Conservation (phyloP, 2,329 filamentous ascomycete genomes). For the Dichotomopilus funicola region DNA sequence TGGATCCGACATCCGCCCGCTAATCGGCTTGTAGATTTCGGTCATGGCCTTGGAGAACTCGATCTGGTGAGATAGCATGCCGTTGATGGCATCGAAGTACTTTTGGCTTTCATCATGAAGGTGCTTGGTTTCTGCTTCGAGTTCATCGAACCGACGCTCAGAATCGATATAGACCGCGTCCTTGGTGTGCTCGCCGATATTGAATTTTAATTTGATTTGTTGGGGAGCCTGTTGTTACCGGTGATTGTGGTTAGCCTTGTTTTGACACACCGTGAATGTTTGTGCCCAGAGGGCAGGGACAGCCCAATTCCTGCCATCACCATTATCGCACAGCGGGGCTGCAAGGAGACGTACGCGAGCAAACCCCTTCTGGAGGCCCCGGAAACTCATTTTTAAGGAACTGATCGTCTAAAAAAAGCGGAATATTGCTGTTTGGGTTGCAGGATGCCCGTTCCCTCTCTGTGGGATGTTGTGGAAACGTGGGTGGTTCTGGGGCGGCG, state of each 20-base stretch:
- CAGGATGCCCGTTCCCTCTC: not conserved
- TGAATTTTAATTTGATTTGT: constrained; percentile 85
- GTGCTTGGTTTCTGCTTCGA: constrained; percentile 93
- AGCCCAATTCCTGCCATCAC: not conserved
- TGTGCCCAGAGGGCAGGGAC: not conserved
- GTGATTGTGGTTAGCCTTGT: not conserved
- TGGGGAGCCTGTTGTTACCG: constrained; percentile 65
- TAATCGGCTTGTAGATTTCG: constrained; percentile 97
- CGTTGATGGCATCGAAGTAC: constrained; percentile 96
- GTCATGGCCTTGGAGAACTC: constrained; percentile 94
- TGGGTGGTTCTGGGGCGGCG: not conserved
- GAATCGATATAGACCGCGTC: constrained; percentile 92
- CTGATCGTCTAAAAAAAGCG: not conserved
- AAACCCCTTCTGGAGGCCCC: constrained; percentile 88
- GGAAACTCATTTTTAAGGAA: constrained; percentile 73
- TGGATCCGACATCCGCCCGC: constrained; percentile 88
- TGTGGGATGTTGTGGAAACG: not conserved
- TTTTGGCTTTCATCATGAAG: constrained; percentile 95
- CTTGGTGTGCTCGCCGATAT: constrained; percentile 91
- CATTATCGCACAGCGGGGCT: constrained; percentile 8
- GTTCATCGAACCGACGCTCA: constrained; percentile 85
- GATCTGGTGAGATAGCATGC: constrained; percentile 96
- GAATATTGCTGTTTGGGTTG: not conserved
- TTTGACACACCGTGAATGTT: not conserved
- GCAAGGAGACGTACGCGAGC: constrained; percentile 59